A percentile compares a stretch with the other conserved stretches of the same genome.
phyloP scores from a whole-genome alignment of 768 basidiomycete genomes.

The Lentinula detonsa region DNA sequence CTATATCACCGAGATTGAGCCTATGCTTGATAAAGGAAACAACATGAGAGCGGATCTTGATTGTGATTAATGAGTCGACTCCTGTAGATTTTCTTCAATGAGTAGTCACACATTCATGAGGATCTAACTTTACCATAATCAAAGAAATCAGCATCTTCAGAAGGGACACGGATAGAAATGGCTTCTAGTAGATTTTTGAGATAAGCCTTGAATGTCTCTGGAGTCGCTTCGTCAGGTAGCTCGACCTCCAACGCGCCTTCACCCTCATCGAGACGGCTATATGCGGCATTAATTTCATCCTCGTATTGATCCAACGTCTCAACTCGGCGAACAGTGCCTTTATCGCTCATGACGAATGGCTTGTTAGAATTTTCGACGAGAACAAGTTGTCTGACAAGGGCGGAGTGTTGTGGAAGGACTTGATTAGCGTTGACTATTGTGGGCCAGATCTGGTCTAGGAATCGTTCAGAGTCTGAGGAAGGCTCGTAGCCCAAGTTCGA shows the following conservation, averaged over 20 bases:
- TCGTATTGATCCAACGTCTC: conserved; percentile 15
- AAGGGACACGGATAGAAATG: background rate
- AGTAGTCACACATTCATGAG: background rate
- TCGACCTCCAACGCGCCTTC: background rate
- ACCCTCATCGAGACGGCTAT: conserved; percentile 9
- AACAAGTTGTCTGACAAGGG: conserved; percentile 18
- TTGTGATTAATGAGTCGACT: background rate
- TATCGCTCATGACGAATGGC: conserved; percentile 19
- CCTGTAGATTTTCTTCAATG: background rate
- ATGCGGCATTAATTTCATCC: conserved; percentile 20
- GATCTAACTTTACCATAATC: background rate
- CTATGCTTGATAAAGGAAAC: background rate
- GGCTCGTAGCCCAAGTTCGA: background rate
- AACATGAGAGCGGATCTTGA: background rate
- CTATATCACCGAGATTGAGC: background rate
- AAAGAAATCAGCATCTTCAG: background rate
- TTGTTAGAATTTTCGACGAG: conserved; percentile 14
- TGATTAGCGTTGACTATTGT: conserved; percentile 17
- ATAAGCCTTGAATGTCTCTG: background rate
- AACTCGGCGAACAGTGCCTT: conserved; percentile 18
- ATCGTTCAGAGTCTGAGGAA: conserved; percentile 2
- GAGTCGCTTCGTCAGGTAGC: background rate
- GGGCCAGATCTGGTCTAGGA: conserved; percentile 15
- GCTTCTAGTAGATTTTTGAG: background rate
- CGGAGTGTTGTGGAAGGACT: conserved; percentile 19